Conservation (phyloP, 768 basidiomycete species). For the Calocybe cyanea region DNA sequence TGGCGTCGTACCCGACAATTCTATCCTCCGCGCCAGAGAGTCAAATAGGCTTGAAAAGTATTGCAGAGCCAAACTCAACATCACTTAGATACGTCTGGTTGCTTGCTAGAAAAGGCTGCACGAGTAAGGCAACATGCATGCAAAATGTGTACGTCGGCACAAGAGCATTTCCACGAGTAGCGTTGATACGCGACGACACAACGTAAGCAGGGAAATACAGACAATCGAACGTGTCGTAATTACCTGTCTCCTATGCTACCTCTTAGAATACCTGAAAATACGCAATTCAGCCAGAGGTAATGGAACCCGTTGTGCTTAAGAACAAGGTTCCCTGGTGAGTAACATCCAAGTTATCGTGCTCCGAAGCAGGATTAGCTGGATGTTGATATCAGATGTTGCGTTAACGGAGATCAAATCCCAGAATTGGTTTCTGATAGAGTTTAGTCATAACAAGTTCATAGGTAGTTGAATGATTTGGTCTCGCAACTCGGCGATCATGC, state of each 20-base stretch:
- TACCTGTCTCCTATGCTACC: constrained; percentile 20
- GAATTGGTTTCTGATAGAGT: no score
- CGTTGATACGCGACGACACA: constrained; percentile 24
- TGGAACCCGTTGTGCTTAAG: constrained; percentile 18
- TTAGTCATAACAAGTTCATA: no score
- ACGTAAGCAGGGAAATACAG: constrained; percentile 27
- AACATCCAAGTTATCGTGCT: background rate
- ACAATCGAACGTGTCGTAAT: no score
- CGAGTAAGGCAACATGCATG: constrained; percentile 26
- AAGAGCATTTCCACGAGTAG: constrained; percentile 2
- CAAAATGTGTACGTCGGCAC: constrained; percentile 12
- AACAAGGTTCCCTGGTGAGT: constrained; percentile 12
- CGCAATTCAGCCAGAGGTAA: constrained; percentile 17
- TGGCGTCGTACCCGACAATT: constrained; percentile 17
- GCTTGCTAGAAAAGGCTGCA: constrained; percentile 24
- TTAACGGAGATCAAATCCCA: no score
- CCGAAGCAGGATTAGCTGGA: no score
- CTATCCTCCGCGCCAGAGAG: constrained; percentile 21
- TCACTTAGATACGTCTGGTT: constrained; percentile 29
- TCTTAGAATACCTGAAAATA: constrained; percentile 17
- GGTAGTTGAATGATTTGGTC: no score
- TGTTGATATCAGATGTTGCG: no score
- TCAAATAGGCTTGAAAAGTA: constrained; percentile 23
- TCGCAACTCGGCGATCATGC: no score
- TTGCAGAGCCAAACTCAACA: constrained; percentile 26